Base-by-base conservation (phyloP, 257 asterid species). In the Petunia axillaris region DNA sequence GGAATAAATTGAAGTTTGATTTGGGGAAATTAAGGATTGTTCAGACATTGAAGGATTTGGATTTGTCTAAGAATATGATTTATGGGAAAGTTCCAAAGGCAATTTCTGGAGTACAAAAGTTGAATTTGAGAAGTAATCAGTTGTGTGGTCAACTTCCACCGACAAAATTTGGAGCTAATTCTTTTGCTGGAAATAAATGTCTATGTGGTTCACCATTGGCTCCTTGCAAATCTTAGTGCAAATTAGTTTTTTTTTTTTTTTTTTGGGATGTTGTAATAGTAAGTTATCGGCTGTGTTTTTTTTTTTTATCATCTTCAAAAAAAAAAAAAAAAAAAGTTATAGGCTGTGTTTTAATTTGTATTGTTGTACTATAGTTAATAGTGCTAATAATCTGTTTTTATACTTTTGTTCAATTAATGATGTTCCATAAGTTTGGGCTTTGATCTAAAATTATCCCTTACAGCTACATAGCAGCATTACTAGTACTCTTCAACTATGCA, bases 131-230 rank as follows among this genome's bases (percentile, higher is more conserved):
- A 77, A 70, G 87, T 3, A 93, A 95, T 65, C 94, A 91, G 70
- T 75, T 93, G 90, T 93, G 99, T 41, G 97, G 99, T 16, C 87
- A 85, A 76, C 86, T 95, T 40, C 98, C 99, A 13, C 75, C 84
- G 40, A 90, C 90, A 0, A 91, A 86, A 80, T 93, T 95, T 35
- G 78, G 93, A 4, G 94, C 89, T 0, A 83, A 84, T 55, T 87
- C 91, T 0, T 93, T 93, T 66, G 79, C 78, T 8, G 97, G 97
- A 52, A 95, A 95, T 68, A 89, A 85, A 76, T 93, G 97, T 54
- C 86, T 95, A 40, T 95, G 98, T 57, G 99, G 98, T 11, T 63
- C 93, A 55, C 98, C 99, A 7, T 81, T 93, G 80, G 86, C 93
- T 1, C 77, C 84, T 4, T 95, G 99, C 87, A 95, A 89, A 83